Evolutionary conservation across 257 asterid genomes (phyloP).

Genomic region (Jacaranda copaia): DNA sequence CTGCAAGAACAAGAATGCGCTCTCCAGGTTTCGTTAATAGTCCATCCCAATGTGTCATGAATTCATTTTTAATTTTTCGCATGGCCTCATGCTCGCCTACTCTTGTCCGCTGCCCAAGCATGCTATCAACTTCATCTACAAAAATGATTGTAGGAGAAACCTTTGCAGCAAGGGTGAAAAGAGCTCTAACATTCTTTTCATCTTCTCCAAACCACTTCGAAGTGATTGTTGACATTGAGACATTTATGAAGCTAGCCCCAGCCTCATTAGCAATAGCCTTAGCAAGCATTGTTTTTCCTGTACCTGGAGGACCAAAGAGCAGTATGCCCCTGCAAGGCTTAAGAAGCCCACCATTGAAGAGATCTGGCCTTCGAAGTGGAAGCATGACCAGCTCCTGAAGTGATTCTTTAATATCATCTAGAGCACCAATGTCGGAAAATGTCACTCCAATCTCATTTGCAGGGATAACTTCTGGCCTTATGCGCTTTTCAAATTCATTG

Average conservation of each 20-base stretch:
- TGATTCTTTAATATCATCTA: constrained; percentile 87
- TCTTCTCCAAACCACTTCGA: constrained; percentile 99
- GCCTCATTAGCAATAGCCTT: constrained; percentile 98
- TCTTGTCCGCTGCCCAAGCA: constrained; percentile 97
- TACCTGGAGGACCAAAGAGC: constrained; percentile 99
- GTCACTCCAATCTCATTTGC: constrained; percentile 89
- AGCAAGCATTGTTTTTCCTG: constrained; percentile 99
- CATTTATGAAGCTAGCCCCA: constrained; percentile 97
- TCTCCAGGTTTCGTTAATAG: constrained; percentile 88
- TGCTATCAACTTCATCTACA: constrained; percentile 98
- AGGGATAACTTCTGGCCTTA: constrained; percentile 95
- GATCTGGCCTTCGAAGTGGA: constrained; percentile 97
- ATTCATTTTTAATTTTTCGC: constrained; percentile 95
- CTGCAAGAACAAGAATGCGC: constrained; percentile 97
- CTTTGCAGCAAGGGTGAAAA: constrained; percentile 95
- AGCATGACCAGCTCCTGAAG: constrained; percentile 99
- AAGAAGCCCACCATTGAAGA: constrained; percentile 92
- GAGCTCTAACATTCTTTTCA: constrained; percentile 95
- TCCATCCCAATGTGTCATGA: constrained; percentile 98
- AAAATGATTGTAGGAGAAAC: constrained; percentile 94
- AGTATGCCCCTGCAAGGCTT: constrained; percentile 98
- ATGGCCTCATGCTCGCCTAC: constrained; percentile 98
- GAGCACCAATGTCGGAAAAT: constrained; percentile 86
- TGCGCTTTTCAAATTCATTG: constrained; percentile 95
- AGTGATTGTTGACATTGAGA: constrained; percentile 95